Conservation (phyloP, 2,329 filamentous ascomycete genomes). For the Fusarium zealandicum region DNA sequence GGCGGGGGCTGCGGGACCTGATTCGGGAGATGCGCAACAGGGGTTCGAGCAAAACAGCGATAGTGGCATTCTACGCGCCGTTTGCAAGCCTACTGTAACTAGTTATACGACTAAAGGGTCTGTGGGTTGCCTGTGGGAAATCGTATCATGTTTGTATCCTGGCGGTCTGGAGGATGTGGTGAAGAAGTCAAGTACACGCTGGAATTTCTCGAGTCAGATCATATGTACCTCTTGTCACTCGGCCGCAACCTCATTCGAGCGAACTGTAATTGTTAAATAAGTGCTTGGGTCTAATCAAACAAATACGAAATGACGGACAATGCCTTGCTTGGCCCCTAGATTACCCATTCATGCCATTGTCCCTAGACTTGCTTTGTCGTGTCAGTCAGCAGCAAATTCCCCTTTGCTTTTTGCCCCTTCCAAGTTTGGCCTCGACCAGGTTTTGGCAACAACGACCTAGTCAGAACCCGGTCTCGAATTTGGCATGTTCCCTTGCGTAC, state of each 20-base stretch:
- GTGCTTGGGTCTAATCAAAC: too few relatives aligned
- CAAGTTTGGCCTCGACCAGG: too few relatives aligned
- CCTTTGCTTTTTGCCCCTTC: too few relatives aligned
- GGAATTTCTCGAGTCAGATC: neutral
- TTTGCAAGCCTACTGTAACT: neutral
- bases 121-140: neutral
- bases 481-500: slow-evolving; percentile 4
- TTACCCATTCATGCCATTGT: too few relatives aligned
- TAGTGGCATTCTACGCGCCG: neutral
- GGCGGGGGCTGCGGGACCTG: slow-evolving; percentile 9
- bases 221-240: too few relatives aligned
- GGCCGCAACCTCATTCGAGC: too few relatives aligned
- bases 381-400: too few relatives aligned
- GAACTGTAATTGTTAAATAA: too few relatives aligned
- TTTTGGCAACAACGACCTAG: too few relatives aligned
- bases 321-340: too few relatives aligned
- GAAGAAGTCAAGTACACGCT: neutral
- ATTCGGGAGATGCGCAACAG: slow-evolving; percentile 10
- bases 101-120: neutral
- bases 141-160: slow-evolving; percentile 12
- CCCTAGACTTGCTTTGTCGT: too few relatives aligned
- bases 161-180: neutral
- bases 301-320: too few relatives aligned
- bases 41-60: neutral
- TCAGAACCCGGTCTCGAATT: neutral